Percentiles rank a stretch among this genome's conserved stretches.
These are phyloP conservation scores for Backusella circina DNA, from an alignment of 192 early-diverging fungal species.

Conservation along the genomic window DNA sequence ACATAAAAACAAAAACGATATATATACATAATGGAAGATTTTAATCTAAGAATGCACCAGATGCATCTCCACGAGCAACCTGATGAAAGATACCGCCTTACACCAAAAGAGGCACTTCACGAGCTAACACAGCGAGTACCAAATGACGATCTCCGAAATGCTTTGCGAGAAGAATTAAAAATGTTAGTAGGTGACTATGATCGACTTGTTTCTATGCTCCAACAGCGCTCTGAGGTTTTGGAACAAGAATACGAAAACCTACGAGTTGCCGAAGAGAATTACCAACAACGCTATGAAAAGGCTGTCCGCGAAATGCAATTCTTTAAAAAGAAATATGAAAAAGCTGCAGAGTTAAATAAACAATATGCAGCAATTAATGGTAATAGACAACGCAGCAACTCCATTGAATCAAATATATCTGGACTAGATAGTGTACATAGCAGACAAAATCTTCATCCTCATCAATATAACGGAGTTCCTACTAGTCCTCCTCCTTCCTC, in stretches of 20 bases:
- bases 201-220: slow-evolving; percentile 10
- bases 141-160: slow-evolving; percentile 15
- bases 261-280: neutral
- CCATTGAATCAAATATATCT: slow-evolving; percentile 11
- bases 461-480: neutral
- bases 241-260: slow-evolving; percentile 24
- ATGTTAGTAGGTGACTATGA: slow-evolving; percentile 12
- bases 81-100: neutral
- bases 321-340: slow-evolving; percentile 25
- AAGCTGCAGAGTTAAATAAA: neutral
- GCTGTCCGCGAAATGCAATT: slow-evolving; percentile 35
- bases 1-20: neutral
- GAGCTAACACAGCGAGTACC: slow-evolving; percentile 13
- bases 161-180: slow-evolving; percentile 11
- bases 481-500: slow-evolving; percentile 15
- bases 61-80: slow-evolving; percentile 9
- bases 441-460: neutral
- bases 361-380: neutral
- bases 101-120: slow-evolving; percentile 11
- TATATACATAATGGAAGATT: neutral
- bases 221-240: slow-evolving; percentile 23
- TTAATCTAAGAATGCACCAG: neutral
- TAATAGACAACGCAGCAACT: neutral
- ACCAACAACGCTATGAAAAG: slow-evolving; percentile 27
- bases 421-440: neutral